These are phyloP conservation scores for Ichthyophthirius multifiliis DNA, from an alignment of 169 alveolate genomes.

Conservation along the genomic window DNA sequence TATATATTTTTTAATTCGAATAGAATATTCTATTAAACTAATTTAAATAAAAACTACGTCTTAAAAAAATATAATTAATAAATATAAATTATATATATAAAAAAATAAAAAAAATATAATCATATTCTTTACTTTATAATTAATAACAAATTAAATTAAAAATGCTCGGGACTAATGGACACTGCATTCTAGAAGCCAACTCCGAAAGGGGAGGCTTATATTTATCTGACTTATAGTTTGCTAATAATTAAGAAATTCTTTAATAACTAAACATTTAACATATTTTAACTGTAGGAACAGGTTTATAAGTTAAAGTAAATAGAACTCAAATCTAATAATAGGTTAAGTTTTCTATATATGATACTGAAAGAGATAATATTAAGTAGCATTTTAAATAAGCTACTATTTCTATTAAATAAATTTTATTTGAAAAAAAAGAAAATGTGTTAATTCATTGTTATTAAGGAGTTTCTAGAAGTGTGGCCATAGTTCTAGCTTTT, in stretches of 20 bases:
- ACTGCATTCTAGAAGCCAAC: background rate
- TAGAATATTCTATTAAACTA: no score
- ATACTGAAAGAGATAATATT: background rate
- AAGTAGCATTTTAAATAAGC: background rate
- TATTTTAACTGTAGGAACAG: background rate
- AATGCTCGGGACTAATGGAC: no score
- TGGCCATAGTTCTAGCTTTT: constrained; percentile 34
- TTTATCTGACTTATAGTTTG: background rate
- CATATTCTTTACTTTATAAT: no score
- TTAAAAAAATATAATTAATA: no score
- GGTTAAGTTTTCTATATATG: background rate
- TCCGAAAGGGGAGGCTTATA: background rate
- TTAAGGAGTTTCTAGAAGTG: constrained; percentile 42
- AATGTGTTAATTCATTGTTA: constrained; percentile 46
- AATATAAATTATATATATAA: no score
- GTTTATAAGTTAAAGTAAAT: background rate
- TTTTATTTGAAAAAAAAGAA: background rate
- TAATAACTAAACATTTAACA: background rate
- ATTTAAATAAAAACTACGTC: no score
- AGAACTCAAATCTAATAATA: background rate
- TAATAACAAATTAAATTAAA: no score
- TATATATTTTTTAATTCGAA: no score
- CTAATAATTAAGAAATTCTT: background rate
- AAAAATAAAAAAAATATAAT: no score
- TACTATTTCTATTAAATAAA: background rate